A percentile compares a stretch with the other conserved stretches of the same genome.
Conservation (phyloP, 176 grass and related monocot genomes). For the Lolium multiflorum region DNA sequence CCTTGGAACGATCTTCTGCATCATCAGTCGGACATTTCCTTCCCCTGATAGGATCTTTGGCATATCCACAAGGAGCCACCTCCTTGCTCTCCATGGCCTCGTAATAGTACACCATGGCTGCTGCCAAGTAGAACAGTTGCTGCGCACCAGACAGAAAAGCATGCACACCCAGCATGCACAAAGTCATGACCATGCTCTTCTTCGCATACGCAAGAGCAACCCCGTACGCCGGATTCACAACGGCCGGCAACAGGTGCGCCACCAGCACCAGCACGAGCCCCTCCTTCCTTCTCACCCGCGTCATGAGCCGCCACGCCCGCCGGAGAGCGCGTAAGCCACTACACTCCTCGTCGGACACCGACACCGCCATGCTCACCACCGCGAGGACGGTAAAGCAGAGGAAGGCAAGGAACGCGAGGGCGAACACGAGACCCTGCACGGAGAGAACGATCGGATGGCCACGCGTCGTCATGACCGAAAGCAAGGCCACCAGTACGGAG, state of each 20-base stretch:
- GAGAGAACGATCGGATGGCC: neutral
- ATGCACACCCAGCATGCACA: neutral
- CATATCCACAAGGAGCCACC: neutral
- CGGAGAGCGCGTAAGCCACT: neutral
- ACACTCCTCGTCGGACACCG: conserved; percentile 3
- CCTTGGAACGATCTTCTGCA: too few species aligned
- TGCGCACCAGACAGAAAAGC: neutral
- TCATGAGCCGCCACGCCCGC: conserved; percentile 40
- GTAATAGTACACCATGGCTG: conserved; percentile 37
- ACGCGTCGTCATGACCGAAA: neutral
- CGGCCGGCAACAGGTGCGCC: neutral
- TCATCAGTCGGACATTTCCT: conserved; percentile 9
- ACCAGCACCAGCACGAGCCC: conserved; percentile 8
- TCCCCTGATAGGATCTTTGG: conserved; percentile 23
- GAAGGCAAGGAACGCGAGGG: neutral
- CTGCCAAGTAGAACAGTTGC: neutral
- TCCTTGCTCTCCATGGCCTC: conserved; percentile 10
- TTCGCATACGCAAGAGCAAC: neutral
- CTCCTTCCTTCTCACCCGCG: conserved; percentile 23
- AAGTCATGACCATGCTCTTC: neutral
- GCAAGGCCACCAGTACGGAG: neutral
- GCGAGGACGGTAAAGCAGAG: conserved; percentile 12
- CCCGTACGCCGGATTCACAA: neutral
- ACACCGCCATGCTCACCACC: neutral
- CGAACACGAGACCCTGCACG: neutral